phyloP scores from a whole-genome alignment of 2,329 filamentous ascomycete genomes.

The Apiospora koreana region DNA sequence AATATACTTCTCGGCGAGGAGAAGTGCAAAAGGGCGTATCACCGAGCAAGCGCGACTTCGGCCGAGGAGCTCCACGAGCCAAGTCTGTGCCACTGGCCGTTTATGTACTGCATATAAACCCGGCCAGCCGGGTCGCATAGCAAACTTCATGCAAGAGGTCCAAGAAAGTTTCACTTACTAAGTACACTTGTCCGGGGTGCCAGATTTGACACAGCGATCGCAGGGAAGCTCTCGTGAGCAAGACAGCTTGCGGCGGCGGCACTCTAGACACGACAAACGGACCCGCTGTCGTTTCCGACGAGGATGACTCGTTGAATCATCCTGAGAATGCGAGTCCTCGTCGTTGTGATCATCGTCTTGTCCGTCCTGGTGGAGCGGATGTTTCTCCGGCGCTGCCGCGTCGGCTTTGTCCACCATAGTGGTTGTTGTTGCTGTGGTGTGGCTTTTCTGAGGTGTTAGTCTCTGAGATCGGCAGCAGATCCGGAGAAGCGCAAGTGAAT shows the following conservation, averaged over 20 bases:
- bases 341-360: constrained; percentile 27
- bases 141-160: neutral
- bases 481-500: neutral
- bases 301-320: constrained; percentile 28
- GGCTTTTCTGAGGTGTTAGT: neutral
- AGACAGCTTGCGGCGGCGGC: constrained; percentile 60
- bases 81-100: neutral
- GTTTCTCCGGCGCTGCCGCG: neutral
- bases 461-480: neutral
- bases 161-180: constrained; percentile 34
- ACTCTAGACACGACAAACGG: constrained; percentile 61
- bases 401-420: constrained; percentile 6
- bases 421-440: neutral
- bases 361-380: constrained; percentile 17
- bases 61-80: neutral
- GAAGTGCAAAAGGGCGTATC: constrained; percentile 16
- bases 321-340: neutral
- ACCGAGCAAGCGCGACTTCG: neutral
- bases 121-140: neutral
- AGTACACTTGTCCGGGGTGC: constrained; percentile 59
- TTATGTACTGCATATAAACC: neutral
- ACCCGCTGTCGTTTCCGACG: constrained; percentile 61
- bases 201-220: constrained; percentile 63
- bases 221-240: constrained; percentile 64
- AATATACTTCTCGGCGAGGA: constrained; percentile 37